Evolutionary conservation across 1,139 yeast genomes (phyloP).

Genomic region (Diutina catenulata): DNA sequence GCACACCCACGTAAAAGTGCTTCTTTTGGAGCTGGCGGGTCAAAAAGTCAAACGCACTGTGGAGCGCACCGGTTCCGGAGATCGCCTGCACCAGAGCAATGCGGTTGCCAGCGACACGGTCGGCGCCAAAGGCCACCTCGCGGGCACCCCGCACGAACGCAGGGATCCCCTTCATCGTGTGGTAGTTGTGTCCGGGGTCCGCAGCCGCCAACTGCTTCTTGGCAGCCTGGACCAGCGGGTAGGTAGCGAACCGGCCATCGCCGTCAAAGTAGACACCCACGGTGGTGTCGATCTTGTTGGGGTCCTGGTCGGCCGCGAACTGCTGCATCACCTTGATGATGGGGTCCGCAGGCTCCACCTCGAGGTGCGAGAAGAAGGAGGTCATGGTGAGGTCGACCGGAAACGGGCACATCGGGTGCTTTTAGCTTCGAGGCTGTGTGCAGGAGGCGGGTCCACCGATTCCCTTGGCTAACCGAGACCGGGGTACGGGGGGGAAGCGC

Average conservation of each 20-base stretch:
- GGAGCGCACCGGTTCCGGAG: conserved; percentile 35
- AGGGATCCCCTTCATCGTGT: conserved; percentile 31
- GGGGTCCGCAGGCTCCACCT: conserved; percentile 18
- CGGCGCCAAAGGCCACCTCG: conserved; percentile 21
- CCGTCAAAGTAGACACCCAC: conserved; percentile 34
- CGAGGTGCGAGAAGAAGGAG: conserved; percentile 17
- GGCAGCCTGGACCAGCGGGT: conserved; percentile 27
- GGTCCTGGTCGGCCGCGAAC: conserved; percentile 17
- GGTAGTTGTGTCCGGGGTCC: conserved; percentile 35
- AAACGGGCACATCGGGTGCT: too few species aligned
- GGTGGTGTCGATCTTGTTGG: conserved; percentile 27
- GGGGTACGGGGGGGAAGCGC: too few species aligned
- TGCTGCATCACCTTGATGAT: conserved; percentile 21
- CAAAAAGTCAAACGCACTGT: conserved; percentile 24
- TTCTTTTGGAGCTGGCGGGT: conserved; percentile 15
- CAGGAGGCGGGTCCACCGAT: too few species aligned
- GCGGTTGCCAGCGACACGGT: conserved; percentile 13
- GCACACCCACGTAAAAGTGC: conserved; percentile 25
- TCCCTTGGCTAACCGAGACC: too few species aligned
- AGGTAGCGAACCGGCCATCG: conserved; percentile 23
- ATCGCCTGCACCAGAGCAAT: conserved; percentile 30
- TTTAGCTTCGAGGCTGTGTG: too few species aligned
- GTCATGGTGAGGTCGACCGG: conserved; percentile 18
- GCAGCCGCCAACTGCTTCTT: conserved; percentile 19
- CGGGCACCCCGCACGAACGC: conserved; percentile 26